Conservation (phyloP, 179 eudicot genomes). For the Gypsophila paniculata region DNA sequence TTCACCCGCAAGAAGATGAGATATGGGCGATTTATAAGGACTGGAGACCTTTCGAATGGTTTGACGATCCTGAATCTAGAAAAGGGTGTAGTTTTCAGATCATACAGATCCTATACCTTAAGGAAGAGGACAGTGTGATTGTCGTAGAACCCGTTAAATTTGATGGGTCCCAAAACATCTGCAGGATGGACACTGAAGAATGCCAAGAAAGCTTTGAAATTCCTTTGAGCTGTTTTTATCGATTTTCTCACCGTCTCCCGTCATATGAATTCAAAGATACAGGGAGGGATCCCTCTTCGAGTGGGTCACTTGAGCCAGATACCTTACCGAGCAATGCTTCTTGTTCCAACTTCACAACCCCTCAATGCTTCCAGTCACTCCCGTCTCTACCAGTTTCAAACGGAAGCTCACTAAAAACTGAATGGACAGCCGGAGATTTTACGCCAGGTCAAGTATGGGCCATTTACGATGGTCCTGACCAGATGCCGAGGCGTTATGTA, state of each 20-base stretch:
- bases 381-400: slow-evolving; percentile 2
- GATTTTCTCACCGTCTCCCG: slow-evolving; percentile 34
- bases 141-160: slow-evolving; percentile 27
- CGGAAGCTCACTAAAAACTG: slow-evolving; percentile 19
- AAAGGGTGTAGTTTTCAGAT: slow-evolving; percentile 28
- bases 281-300: slow-evolving; percentile 16
- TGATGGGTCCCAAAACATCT: slow-evolving; percentile 21
- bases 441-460: slow-evolving; percentile 38
- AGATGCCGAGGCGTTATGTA: slow-evolving; percentile 34
- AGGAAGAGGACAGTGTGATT: slow-evolving; percentile 20
- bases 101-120: slow-evolving; percentile 23
- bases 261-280: slow-evolving; percentile 19
- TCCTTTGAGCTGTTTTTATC: slow-evolving; percentile 19
- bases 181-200: slow-evolving; percentile 15
- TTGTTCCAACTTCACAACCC: slow-evolving; percentile 10
- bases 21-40: slow-evolving; percentile 39
- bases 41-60: slow-evolving; percentile 36
- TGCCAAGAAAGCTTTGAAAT: slow-evolving; percentile 18
- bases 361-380: slow-evolving; percentile 3
- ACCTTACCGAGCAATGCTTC: no score
- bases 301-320: no score
- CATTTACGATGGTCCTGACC: slow-evolving; percentile 28
- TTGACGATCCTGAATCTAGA: slow-evolving; percentile 27
- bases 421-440: slow-evolving; percentile 32
- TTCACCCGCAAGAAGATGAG: slow-evolving; percentile 36